These are phyloP conservation scores for Lasiosphaeria ovina DNA, from an alignment of 495 filamentous ascomycete species.

Conservation along the genomic window DNA sequence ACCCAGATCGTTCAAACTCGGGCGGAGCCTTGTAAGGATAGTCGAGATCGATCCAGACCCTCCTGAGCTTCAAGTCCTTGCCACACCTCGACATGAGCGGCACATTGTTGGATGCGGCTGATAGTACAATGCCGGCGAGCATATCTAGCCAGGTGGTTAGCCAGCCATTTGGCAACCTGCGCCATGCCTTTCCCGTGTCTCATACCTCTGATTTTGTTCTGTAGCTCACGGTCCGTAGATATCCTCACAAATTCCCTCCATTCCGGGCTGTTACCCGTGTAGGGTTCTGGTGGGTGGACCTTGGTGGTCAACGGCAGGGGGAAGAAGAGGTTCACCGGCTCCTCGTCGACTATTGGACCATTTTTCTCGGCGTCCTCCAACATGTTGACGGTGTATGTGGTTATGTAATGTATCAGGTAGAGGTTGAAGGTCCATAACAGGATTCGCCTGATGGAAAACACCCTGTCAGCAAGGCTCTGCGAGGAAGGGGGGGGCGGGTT, in stretches of 20 bases:
- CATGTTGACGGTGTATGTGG: constrained; percentile 16
- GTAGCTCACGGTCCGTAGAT: constrained; percentile 48
- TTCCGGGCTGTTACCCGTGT: constrained; percentile 64
- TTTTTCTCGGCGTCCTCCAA: constrained; percentile 21
- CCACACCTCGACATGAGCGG: constrained; percentile 20
- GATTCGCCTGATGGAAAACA: not conserved
- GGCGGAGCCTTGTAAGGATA: constrained; percentile 43
- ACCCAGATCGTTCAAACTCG: constrained; percentile 41
- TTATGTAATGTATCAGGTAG: not conserved
- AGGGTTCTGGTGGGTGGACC: constrained; percentile 43
- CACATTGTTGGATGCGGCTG: constrained; percentile 10
- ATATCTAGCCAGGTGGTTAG: constrained; percentile 24
- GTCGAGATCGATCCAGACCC: constrained; percentile 39
- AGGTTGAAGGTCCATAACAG: not conserved
- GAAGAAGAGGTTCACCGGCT: constrained; percentile 52
- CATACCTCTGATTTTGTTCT: constrained; percentile 52
- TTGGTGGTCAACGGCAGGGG: constrained; percentile 56
- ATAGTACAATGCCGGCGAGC: constrained; percentile 27
- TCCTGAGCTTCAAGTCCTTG: constrained; percentile 22
- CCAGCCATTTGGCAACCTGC: not conserved
- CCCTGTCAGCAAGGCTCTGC: not conserved
- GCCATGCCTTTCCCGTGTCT: not conserved
- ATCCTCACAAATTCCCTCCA: constrained; percentile 65
- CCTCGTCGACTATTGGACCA: constrained; percentile 20
- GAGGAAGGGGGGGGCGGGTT: not conserved